These are phyloP conservation scores for Omphalea diandra DNA, from an alignment of 441 rosid genomes.

Conservation along the genomic window DNA sequence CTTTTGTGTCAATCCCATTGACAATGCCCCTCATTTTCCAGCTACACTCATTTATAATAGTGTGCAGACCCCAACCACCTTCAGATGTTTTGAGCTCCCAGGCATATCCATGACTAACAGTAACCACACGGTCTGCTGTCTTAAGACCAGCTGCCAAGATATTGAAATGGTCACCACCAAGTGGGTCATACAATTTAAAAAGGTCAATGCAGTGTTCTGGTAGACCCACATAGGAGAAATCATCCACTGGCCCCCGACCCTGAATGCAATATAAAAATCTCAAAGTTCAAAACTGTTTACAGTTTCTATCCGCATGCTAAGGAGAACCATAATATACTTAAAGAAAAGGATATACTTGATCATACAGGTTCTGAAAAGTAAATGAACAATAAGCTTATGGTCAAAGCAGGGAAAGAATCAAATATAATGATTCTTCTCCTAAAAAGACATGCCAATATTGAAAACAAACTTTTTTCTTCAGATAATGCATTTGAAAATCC, in stretches of 20 bases:
- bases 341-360: neutral
- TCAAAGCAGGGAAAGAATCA: neutral
- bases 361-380: neutral
- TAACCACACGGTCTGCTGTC: slow-evolving; percentile 82
- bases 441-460: neutral
- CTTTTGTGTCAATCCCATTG: slow-evolving; percentile 80
- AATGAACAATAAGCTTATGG: neutral
- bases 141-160: slow-evolving; percentile 90
- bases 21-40: slow-evolving; percentile 91
- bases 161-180: slow-evolving; percentile 96
- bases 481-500: neutral
- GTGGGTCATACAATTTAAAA: slow-evolving; percentile 76
- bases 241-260: slow-evolving; percentile 95
- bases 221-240: slow-evolving; percentile 56
- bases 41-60: slow-evolving; percentile 68
- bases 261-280: slow-evolving; percentile 29
- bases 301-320: neutral
- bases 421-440: neutral
- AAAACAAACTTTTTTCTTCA: neutral
- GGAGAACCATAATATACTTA: neutral
- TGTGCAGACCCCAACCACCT: slow-evolving; percentile 97
- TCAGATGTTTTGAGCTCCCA: slow-evolving; percentile 91
- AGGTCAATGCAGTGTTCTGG: slow-evolving; percentile 69
- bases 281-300: neutral
- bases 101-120: slow-evolving; percentile 90